Base-by-base conservation (phyloP, 805 yeast genomes). In the Blastobotrys muscicola region DNA sequence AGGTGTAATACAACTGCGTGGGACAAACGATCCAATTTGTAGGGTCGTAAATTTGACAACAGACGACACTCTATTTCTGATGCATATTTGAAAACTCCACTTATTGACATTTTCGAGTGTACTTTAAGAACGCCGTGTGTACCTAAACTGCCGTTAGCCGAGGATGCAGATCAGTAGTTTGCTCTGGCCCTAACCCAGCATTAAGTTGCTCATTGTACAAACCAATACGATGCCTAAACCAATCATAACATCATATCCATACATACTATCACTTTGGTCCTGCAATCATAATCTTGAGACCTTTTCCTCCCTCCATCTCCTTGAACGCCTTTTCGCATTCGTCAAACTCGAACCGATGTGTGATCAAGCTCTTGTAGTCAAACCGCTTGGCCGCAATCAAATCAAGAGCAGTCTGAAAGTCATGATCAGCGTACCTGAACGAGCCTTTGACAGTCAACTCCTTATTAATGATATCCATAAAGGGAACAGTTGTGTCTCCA, bases 271-370 rank as follows among this genome's bases (percentile, higher is more conserved):
- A 46, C 44, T 73, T 70, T 3, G 95, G 95, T 3, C 95, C 95
- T 42, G 74, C 80, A 50, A 86, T 87, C 56, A 86, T 75, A 49
- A 84, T 80, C 69, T 86, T 86, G 55, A 85, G 78, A 15, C 82
- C 82, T 49, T 72, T 65, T 38, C 89, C 89, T 34, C 72, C 69
- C 49, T 75, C 72, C n/a, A 79, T 79, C 37, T 72, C 68, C 49
- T 84, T 81, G 62, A 82, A 82, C 2, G 95, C 95, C 50, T 77
- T 72, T 49, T 76, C 71, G 13, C 94, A 86, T 43, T 85, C 80
- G 33, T 74, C 72, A 59, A 85, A 86, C 40, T 70, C 61, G 67
- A 75, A 83, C 53, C 83, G 73, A 58, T 85, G 85, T 12, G 94
- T 81, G 52, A 86, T 76, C 54, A 86, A 66, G 37, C 71, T 69